Base-by-base conservation (phyloP, 148 eudicot genomes). In the Salicornia ramosissima region DNA sequence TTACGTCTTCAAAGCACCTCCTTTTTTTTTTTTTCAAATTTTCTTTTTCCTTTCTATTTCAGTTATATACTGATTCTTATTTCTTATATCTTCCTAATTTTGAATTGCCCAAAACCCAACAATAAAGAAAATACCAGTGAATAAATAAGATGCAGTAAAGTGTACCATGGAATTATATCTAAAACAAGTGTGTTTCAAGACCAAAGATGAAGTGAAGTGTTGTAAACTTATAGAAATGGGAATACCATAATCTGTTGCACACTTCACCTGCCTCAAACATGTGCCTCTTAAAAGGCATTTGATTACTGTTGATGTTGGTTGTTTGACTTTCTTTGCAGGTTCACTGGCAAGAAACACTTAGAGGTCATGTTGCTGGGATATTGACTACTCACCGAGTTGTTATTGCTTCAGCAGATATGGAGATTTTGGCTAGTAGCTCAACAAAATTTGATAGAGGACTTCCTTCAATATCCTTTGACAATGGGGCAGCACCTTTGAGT, bases 341-440 rank as follows among this genome's bases (percentile, higher is more conserved):
- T 78, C 87, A 84, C 42, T 94, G 98, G 98, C 98, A 94, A 82
- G 97, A 94, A 82, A 94, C 97, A 72, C 96, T 87, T 45, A 86
- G 97, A 82, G 98, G 98, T 59, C 78, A 77, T 72, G 98, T 94
- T 71, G 98, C 96, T 80, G 98, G 96, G 64, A 78, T 94, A 80
- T 72, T 94, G 79, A 94, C 98, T 67, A 94, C 96, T 49, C 87
- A 79, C 50, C 86, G 97, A 69, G 97, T 90, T 70, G 83, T 94
- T 58, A 94, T 94, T 78, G 90, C 84, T 75, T 88, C 98, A 71
- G 88, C 92, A 61, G 96, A 91, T 80, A 70, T 94, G 67, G 92
- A 88, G 80, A 82, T 90, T 73, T 81, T 94, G 80, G 90, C 98
- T 10, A 79, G 90, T 80, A 87, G 86, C 75, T 86, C 81, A 63